A percentile compares a stretch with the other conserved stretches of the same genome.
phyloP scores from a whole-genome alignment of 164 flowering plant species.

The Taxillus chinensis region DNA sequence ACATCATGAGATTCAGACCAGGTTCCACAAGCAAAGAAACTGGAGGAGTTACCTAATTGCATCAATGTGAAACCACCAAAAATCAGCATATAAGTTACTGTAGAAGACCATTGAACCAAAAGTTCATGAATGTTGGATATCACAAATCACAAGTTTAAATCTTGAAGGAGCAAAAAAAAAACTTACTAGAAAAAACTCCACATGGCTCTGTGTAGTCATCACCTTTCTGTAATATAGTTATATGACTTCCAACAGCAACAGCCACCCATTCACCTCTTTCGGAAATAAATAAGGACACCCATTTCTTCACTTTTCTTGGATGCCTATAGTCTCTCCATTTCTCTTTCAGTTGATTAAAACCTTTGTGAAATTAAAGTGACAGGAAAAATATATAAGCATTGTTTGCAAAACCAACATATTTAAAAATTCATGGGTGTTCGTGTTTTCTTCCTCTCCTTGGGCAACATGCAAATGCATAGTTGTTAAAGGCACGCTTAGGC shows the following conservation, averaged over 20 bases:
- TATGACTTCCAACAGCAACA: slow-evolving; percentile 63
- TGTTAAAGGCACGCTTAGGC: too few relatives aligned
- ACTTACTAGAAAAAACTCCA: slow-evolving; percentile 64
- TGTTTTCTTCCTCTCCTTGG: too few relatives aligned
- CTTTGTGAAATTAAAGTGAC: slow-evolving; percentile 20
- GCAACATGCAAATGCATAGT: too few relatives aligned
- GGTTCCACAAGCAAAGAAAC: slow-evolving; percentile 48
- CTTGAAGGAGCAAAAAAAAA: neutral
- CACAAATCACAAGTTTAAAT: neutral
- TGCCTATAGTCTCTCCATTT: slow-evolving; percentile 48
- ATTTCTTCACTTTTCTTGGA: slow-evolving; percentile 35
- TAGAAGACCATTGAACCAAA: neutral
- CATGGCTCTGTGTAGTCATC: slow-evolving; percentile 69
- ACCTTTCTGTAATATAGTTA: slow-evolving; percentile 58
- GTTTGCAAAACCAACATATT: neutral
- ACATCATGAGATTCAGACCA: slow-evolving; percentile 81
- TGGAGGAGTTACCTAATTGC: slow-evolving; percentile 33
- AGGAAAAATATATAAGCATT: slow-evolving; percentile 3
- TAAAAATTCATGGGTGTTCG: neutral
- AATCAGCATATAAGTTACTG: neutral
- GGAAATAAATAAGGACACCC: slow-evolving; percentile 57
- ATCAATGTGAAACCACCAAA: slow-evolving; percentile 6
- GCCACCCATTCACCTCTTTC: slow-evolving; percentile 69
- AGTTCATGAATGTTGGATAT: neutral
- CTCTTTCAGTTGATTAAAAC: slow-evolving; percentile 54